A percentile compares a stretch with the other conserved stretches of the same genome.
phyloP scores from a whole-genome alignment of 1,139 yeast genomes.

The Saccharomyces hybrid region DNA sequence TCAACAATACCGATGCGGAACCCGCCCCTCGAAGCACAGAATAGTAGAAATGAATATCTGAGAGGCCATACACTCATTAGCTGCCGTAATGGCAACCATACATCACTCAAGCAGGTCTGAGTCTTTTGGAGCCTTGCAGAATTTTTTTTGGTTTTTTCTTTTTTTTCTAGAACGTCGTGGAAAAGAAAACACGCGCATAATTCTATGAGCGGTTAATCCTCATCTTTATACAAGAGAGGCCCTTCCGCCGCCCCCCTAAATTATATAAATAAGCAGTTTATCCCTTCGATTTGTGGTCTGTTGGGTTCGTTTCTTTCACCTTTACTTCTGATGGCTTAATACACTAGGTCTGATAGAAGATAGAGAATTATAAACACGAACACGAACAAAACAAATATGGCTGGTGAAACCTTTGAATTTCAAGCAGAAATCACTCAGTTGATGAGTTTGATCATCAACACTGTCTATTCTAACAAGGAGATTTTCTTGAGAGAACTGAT shows the following conservation, averaged over 20 bases:
- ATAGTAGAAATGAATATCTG: background rate
- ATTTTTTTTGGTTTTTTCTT: background rate
- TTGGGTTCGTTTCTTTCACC: background rate
- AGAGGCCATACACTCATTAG: background rate
- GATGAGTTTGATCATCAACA: slow-evolving; percentile 49
- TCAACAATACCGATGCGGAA: background rate
- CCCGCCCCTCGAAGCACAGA: background rate
- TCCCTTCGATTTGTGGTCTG: background rate
- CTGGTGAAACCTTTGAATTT: slow-evolving; percentile 85
- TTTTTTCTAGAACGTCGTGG: background rate
- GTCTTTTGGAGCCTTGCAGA: background rate
- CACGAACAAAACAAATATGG: slow-evolving; percentile 35
- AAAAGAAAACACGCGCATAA: background rate
- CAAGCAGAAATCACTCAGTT: slow-evolving; percentile 99
- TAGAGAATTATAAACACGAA: background rate
- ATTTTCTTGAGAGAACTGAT: slow-evolving; percentile 98
- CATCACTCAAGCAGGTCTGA: background rate
- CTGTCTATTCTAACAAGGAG: slow-evolving; percentile 98
- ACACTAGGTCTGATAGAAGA: background rate
- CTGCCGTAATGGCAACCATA: background rate
- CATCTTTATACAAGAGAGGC: background rate
- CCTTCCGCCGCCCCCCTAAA: background rate
- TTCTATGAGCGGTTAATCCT: background rate
- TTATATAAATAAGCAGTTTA: background rate
- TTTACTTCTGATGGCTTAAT: background rate